These are phyloP conservation scores for Hericium rajendrae DNA, from an alignment of 768 basidiomycete genomes.

Conservation along the genomic window DNA sequence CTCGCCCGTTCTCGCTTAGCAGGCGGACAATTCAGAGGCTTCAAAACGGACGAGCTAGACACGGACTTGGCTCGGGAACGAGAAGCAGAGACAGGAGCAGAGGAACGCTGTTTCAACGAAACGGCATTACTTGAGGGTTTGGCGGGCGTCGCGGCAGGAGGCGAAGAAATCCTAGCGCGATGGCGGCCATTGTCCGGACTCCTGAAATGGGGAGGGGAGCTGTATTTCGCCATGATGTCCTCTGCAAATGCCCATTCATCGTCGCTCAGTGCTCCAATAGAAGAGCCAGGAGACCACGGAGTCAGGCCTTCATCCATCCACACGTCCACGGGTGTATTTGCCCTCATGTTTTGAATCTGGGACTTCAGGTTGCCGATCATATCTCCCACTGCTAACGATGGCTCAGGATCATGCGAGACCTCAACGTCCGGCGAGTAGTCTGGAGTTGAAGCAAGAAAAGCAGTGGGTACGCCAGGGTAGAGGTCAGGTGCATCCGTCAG, in stretches of 20 bases:
- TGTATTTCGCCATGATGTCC: slow-evolving; percentile 22
- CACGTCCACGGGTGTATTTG: slow-evolving; percentile 8
- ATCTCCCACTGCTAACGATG: slow-evolving; percentile 23
- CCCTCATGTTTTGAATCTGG: slow-evolving; percentile 12
- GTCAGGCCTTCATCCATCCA: background rate
- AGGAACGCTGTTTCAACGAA: background rate
- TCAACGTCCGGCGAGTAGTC: slow-evolving; percentile 24
- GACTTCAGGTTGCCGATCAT: slow-evolving; percentile 29
- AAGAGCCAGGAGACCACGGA: slow-evolving; percentile 1
- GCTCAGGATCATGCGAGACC: slow-evolving; percentile 1
- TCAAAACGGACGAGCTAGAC: too few species aligned
- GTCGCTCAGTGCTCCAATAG: slow-evolving; percentile 11
- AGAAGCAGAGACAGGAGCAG: too few species aligned
- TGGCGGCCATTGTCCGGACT: background rate
- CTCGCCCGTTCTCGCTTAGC: too few species aligned
- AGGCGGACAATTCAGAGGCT: too few species aligned
- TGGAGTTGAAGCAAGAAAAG: slow-evolving; percentile 30
- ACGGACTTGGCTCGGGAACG: too few species aligned
- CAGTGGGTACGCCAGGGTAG: slow-evolving; percentile 34
- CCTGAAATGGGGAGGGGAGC: background rate
- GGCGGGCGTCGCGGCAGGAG: background rate
- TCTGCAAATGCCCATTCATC: slow-evolving; percentile 30
- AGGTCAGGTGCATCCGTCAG: slow-evolving; percentile 7
- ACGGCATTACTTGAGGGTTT: background rate
- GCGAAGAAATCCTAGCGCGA: too few species aligned